Evolutionary conservation across 257 asterid genomes (phyloP).

Genomic region (Anisodus tanguticus): DNA sequence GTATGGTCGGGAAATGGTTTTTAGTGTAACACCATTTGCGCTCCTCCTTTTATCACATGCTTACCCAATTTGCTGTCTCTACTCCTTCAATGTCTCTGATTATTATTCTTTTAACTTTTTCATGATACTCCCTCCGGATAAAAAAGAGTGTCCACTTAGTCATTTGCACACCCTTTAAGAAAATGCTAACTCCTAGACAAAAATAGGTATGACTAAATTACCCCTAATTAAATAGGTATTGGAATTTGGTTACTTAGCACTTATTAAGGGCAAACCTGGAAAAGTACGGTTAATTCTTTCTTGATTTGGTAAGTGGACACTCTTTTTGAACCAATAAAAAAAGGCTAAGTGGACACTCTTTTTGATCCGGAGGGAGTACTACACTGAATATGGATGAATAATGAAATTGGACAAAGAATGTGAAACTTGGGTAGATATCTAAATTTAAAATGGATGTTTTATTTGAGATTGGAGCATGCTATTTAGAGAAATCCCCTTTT

Average conservation of each 20-base stretch:
- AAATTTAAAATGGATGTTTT: background rate
- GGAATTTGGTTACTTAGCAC: too few species aligned
- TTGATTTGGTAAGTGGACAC: too few species aligned
- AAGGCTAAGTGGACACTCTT: too few species aligned
- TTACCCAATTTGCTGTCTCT: background rate
- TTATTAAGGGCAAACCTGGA: too few species aligned
- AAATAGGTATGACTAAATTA: too few species aligned
- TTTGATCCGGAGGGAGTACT: too few species aligned
- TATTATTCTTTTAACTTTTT: background rate
- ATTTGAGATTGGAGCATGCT: background rate
- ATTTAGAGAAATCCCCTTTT: background rate
- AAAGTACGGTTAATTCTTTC: too few species aligned
- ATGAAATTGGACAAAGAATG: background rate
- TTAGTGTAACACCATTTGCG: background rate
- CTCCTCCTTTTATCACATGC: background rate
- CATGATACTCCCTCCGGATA: background rate
- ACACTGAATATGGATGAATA: background rate
- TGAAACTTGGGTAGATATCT: background rate
- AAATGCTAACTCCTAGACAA: too few species aligned
- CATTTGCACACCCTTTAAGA: too few species aligned
- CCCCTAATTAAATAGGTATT: too few species aligned
- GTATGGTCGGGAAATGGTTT: background rate
- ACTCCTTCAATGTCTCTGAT: background rate
- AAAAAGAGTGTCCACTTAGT: too few species aligned
- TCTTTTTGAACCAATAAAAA: too few species aligned